Base-by-base conservation (phyloP, 768 basidiomycete genomes). In the Phlebiopsis flavidoalba region DNA sequence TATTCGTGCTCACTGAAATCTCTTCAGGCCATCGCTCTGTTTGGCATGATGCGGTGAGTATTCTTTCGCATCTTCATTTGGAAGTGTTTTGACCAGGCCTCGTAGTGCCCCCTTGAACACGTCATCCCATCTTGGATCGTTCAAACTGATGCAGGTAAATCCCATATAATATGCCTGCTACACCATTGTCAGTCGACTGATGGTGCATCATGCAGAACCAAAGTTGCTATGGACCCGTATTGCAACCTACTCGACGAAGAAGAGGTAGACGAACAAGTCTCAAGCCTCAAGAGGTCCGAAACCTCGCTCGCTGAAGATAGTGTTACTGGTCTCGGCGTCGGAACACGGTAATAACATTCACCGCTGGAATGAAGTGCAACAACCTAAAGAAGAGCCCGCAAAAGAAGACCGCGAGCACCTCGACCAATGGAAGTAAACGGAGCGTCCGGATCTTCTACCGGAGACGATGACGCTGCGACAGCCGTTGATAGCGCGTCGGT, bases 121-220 rank as follows among this genome's bases (percentile, higher is more conserved):
- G 80, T 90, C 31, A 86, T 96, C 52, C 93, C 93, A 0, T 76
- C 83, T 8, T 93, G 84, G 80, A 83, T 90, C 50, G 88, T 95
- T 8, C 85, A 90, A n/a, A 52, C 76, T 94, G 22, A 78, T 94
- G 2, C 88, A 90, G 69, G 77, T 72, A 56, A 24, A 47, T 43
- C 2, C 26, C 40, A 43, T 12, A 43, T 2, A 4, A 43, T 43
- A 17, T 12, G 10, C 11, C 2, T 43, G 40, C 2, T 43, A 17
- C n/a, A 17, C 11, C 12, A 5, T 17, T 24, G 21, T 12, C 19
- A 57, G 37, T 6, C 26, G 26, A 31, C 26, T 31, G 26, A 31
- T 61, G 5, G 6, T 31, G 26, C 26, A 31, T 31, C 2, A 31
- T 8, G 8, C 52, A 86, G 74, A n/a, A 79, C 83, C 0, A 73